Evolutionary conservation across 2,329 filamentous ascomycete species (phyloP), one percentile per base, ranked within the genome.

Genomic region (Fusarium brachygibbosum): DNA sequence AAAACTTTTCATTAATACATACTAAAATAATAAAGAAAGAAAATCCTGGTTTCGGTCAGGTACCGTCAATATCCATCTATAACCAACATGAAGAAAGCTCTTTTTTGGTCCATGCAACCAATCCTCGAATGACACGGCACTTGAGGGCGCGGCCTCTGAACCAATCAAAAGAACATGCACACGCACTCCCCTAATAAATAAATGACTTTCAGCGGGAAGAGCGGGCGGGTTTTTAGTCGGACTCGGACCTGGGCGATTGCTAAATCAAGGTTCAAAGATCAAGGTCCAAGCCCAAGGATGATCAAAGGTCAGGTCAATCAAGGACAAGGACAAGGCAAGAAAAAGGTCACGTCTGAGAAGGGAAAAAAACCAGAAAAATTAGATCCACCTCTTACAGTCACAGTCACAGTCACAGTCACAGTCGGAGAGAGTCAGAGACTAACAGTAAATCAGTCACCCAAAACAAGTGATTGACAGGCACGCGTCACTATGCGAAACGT

Each of bases 51-150:
- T 38, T 55, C 40, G 25, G 31, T 32, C 48, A 40, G 42, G 53
- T 46, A 54, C 54, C 35, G 38, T 65, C 6, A 45, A 6, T 25
- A 25, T 25, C 23, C 23, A 14, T 29, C 17, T 16, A 17, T 45
- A 50, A 50, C 48, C 29, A 60, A 59, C 34, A 29, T 29, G 5
- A 45, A 53, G 55, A 65, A 65, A 59, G 62, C 58, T 64, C 50
- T 63, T 66, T 66, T 38, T 45, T 60, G 55, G 54, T 42, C 58
- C 34, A 52, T 56, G 57, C 49, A 45, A 53, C 63, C 68, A 73
- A 68, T 72, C 50, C 65, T 70, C 51, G 67, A 63, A 58, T 58
- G 69, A 74, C 71, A 73, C 62, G 70, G 68, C 65, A 71, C 45
- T 71, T 66, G 42, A 38, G 49, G 58, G 32, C 45, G 48, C 57